Conservation (phyloP, 805 yeast species). For the Scheffersomyces coipomensis region DNA sequence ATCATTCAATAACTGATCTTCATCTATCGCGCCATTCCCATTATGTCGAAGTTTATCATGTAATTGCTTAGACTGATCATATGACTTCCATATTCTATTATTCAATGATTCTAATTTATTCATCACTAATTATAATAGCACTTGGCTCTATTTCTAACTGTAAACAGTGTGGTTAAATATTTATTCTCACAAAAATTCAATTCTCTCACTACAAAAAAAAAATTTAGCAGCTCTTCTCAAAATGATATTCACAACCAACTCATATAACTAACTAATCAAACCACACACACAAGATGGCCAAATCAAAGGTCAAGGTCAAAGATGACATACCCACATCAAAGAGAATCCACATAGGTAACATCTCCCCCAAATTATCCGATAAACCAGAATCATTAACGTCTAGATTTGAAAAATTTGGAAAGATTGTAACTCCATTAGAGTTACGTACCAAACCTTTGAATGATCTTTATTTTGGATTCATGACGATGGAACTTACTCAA, state of each 20-base stretch:
- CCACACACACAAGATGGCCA: background rate
- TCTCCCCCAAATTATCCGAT: constrained; percentile 53
- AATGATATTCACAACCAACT: background rate
- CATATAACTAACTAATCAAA: too few relatives aligned
- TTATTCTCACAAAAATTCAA: too few relatives aligned
- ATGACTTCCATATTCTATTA: background rate
- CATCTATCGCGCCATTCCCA: background rate
- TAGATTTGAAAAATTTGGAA: constrained; percentile 67
- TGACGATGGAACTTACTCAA: constrained; percentile 54
- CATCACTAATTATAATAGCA: too few relatives aligned
- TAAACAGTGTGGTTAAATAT: too few relatives aligned
- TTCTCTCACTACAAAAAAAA: too few relatives aligned
- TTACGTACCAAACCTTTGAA: constrained; percentile 53
- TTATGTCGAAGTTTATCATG: background rate
- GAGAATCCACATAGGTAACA: constrained; percentile 66
- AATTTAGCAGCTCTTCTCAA: constrained; percentile 1
- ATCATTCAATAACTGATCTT: too few relatives aligned
- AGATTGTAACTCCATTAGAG: constrained; percentile 44
- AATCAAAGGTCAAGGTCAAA: background rate
- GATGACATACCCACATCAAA: background rate
- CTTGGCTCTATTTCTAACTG: too few relatives aligned
- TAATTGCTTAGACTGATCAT: background rate
- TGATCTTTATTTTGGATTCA: constrained; percentile 62
- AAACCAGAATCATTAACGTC: constrained; percentile 44
- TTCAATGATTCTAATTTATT: background rate